Base-by-base conservation (phyloP, 2,329 filamentous ascomycete species). In the Fusarium scirpi region DNA sequence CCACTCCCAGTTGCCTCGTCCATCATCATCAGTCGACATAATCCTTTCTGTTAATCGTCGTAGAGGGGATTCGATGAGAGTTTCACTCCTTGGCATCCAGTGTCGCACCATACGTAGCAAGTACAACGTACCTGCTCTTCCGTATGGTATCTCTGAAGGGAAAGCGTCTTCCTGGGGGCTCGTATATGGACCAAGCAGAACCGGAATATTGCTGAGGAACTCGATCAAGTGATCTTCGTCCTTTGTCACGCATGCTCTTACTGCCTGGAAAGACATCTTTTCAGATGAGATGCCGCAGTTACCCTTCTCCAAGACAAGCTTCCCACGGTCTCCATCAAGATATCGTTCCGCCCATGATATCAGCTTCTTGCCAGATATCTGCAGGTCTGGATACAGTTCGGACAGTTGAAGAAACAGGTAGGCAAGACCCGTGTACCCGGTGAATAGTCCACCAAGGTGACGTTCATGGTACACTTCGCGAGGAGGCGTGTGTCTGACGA, bases 51-150 rank as follows among this genome's bases (percentile, higher is more conserved):
- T 85, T 2, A 92, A 82, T 59, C 86, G 84, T 12, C 83, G 81
- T 40, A 90, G 85, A 2, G 87, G 85, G 15, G 84, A 78, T 56
- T 90, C 85, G 12, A 87, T 78, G 1, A 85, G 81, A 11, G 81
- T 76, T 18, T 81, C 80, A 57, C 85, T 84, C 32, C 84, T 81
- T 0, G 83, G 78, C 47, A 91, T 87, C 67, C 85, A 85, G 29
- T 85, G 83, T 24, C 85, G 86, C 34, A 92, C 87, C 62, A 92
- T 80, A 1, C 91, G 84, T 43, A 93, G 83, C 45, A 92, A 81
- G 76, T 92, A 93, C 25, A 93, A 81, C 56, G 89, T 87, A 1
- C 91, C 91, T 2, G 91, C 89, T 13, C 90, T 85, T 8, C 91
- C 91, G 76, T 90, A 89, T 8, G 91, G 80, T 78, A 90, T 86